Evolutionary conservation across 2,329 filamentous ascomycete species (phyloP).

Genomic region (Fusarium sacchari): DNA sequence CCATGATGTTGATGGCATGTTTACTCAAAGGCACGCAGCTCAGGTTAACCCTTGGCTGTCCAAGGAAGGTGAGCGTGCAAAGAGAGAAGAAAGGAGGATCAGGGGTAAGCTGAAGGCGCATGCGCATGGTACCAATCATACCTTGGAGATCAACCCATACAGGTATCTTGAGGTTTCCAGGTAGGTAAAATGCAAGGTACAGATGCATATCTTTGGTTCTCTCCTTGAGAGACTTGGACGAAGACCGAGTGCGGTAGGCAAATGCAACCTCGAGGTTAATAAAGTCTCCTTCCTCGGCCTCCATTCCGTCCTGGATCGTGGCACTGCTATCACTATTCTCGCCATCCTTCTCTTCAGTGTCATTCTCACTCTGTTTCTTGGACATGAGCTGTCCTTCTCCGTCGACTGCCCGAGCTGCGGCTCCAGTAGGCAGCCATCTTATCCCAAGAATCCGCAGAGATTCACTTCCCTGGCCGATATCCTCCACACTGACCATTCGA

Average conservation of each 20-base stretch:
- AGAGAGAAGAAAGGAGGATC: conserved; percentile 82
- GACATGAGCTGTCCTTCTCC: conserved; percentile 63
- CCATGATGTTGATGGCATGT: conserved; percentile 77
- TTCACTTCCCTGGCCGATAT: conserved; percentile 80
- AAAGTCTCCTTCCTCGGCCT: conserved; percentile 81
- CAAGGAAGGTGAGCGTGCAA: conserved; percentile 78
- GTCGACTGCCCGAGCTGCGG: conserved; percentile 70
- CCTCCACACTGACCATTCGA: conserved; percentile 79
- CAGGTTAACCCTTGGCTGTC: conserved; percentile 77
- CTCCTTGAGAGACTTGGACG: conserved; percentile 70
- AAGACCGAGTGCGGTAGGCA: conserved; percentile 73
- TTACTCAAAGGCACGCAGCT: conserved; percentile 77
- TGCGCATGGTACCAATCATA: conserved; percentile 74
- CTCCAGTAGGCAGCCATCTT: conserved; percentile 77
- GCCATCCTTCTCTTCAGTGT: conserved; percentile 49
- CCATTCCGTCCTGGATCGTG: conserved; percentile 67
- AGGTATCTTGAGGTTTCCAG: conserved; percentile 63
- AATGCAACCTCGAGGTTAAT: conserved; percentile 81
- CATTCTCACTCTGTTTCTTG: conserved; percentile 50
- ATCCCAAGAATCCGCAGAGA: conserved; percentile 75
- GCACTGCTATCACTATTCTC: conserved; percentile 50
- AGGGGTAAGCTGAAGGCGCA: conserved; percentile 77
- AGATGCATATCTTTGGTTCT: conserved; percentile 75
- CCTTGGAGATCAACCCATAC: conserved; percentile 81
- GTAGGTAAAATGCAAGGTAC: conserved; percentile 76